A percentile compares a stretch with the other conserved stretches of the same genome.
phyloP scores from a whole-genome alignment of 805 yeast species.

The Cyberlindnera nakhonratchasimensis region DNA sequence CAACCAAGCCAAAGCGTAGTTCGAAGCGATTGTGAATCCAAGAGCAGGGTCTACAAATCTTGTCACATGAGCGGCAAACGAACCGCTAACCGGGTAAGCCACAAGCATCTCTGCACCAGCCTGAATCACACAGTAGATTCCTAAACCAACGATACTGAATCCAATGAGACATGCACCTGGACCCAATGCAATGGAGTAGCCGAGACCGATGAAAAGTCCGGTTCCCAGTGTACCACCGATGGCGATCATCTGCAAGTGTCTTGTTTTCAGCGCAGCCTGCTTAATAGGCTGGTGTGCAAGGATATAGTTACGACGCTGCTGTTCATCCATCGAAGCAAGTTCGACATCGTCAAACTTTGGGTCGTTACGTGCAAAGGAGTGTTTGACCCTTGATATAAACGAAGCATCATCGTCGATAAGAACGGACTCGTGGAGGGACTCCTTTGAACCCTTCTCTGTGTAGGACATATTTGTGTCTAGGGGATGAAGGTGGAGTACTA shows the following conservation, averaged over 20 bases:
- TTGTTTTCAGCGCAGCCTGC: constrained; percentile 40
- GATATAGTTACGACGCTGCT: constrained; percentile 26
- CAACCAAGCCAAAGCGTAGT: constrained; percentile 54
- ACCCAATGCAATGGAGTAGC: constrained; percentile 51
- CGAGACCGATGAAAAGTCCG: constrained; percentile 65
- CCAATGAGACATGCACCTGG: constrained; percentile 68
- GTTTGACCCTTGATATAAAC: constrained; percentile 6
- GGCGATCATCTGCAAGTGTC: constrained; percentile 66
- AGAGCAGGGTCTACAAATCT: constrained; percentile 54
- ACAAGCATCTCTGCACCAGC: constrained; percentile 55
- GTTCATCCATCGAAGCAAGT: constrained; percentile 20
- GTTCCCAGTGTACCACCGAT: constrained; percentile 74
- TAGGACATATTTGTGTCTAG: constrained; percentile 2
- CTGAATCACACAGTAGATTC: constrained; percentile 59
- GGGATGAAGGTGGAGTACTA: neutral
- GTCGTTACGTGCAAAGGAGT: constrained; percentile 26
- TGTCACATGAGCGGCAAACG: constrained; percentile 47
- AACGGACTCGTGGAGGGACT: constrained; percentile 4
- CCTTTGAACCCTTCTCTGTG: constrained; percentile 7
- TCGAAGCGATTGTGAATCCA: constrained; percentile 53
- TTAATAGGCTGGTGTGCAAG: constrained; percentile 35
- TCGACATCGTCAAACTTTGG: constrained; percentile 20
- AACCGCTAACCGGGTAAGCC: constrained; percentile 51
- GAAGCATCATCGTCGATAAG: neutral
- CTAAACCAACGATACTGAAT: constrained; percentile 49